Evolutionary conservation across 1,284 basidiomycete species (phyloP), one percentile per base, ranked within the genome.

Genomic region (Naganishia cerealis): DNA sequence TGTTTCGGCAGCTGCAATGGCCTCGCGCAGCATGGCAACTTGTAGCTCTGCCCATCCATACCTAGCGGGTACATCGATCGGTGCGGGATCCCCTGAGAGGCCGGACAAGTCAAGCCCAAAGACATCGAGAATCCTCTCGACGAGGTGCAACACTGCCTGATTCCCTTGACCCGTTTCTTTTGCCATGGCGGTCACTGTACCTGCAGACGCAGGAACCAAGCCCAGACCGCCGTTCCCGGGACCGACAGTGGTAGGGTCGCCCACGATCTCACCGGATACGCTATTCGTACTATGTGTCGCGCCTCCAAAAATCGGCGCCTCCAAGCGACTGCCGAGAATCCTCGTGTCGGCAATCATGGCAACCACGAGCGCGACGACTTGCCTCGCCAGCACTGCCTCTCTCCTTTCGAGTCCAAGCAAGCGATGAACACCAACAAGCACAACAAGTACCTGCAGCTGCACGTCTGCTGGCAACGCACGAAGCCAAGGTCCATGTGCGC

Each of bases 1-100:
- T 18, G 91, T 87, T 79, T 98, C 93, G 4, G 92, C 90, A 12
- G 97, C 87, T 0, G 89, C 87, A 40, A 97, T 88, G 0, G 92
- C 91, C 76, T 98, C 94, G 57, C 93, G 87, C 43, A 98, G 84
- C 39, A 95, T 87, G 39, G 91, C 91, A 39, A 95, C 86, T 80
- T 97, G 94, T 57, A 98, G 83, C 75, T 94, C 91, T 0, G 91
- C 88, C 95, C 94, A 99, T 1, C 94, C 94, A 76, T 89, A 92
- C 3, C 69, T 66, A 0, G 85, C 65, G 42, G 24, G 24, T 15
- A 39, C 9, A 16, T 50, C 54, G 21, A 39, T 39, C 65, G 56
- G 39, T 71, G 7, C 39, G 50, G 69, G 66, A 43, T 65, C 57
- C 24, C 66, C 33, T 9, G 59, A 36, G 5, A 70, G 46, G 46